phyloP scores from a whole-genome alignment of 23 red algal species.

The Gracilaria vermiculophylla region DNA sequence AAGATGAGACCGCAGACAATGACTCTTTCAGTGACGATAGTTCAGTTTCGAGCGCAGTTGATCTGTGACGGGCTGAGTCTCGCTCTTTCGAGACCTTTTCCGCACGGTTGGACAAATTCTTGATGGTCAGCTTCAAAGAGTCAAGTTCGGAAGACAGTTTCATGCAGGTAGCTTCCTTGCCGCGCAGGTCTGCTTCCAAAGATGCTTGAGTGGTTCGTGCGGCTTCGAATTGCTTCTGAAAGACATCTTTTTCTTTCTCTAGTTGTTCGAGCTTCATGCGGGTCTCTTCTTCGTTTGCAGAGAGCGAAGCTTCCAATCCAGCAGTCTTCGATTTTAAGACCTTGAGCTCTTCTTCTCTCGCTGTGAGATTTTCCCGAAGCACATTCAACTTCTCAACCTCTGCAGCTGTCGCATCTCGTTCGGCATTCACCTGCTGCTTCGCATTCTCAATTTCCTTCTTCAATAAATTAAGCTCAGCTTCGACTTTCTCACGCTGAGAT shows the following conservation, averaged over 20 bases:
- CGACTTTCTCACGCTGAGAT: not conserved
- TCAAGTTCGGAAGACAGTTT: not conserved
- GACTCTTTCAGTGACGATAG: slow-evolving; percentile 20
- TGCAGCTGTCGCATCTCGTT: not conserved
- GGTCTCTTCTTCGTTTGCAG: not conserved
- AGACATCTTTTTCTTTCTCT: slow-evolving; percentile 15
- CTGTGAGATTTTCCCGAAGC: not conserved
- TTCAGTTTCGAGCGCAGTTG: slow-evolving; percentile 19
- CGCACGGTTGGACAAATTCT: not conserved
- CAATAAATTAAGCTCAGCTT: not conserved
- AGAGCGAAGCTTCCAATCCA: slow-evolving; percentile 10
- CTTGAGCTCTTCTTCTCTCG: not conserved
- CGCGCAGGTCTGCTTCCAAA: not conserved
- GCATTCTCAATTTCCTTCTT: not conserved
- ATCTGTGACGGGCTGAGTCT: slow-evolving; percentile 6
- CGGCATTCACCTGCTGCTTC: not conserved
- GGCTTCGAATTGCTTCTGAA: not conserved
- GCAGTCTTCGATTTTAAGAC: not conserved
- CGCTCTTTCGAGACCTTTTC: slow-evolving; percentile 11
- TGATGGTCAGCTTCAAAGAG: not conserved
- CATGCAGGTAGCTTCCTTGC: not conserved
- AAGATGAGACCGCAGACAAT: slow-evolving; percentile 13
- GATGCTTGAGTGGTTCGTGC: not conserved
- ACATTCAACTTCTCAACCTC: not conserved
- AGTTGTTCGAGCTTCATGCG: not conserved